phyloP scores from a whole-genome alignment of 495 filamentous ascomycete species.

The Talaromyces borbonicus region DNA sequence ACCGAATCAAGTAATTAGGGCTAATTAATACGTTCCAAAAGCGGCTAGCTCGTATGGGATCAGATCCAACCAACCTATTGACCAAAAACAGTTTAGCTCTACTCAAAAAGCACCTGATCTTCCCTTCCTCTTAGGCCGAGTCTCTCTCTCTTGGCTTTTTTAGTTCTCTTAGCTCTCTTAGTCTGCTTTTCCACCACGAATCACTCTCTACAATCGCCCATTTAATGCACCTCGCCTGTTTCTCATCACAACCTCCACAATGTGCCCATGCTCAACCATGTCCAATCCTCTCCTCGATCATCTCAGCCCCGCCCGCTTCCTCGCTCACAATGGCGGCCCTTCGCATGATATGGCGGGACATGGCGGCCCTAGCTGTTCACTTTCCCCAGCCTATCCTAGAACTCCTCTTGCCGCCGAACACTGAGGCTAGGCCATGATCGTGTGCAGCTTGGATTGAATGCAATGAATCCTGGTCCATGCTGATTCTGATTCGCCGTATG shows the following conservation, averaged over 20 bases:
- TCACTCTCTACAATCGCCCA: conserved; percentile 5
- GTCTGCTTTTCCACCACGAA: neutral
- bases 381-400: conserved; percentile 2
- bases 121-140: too few relatives aligned
- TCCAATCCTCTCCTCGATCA: neutral
- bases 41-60: neutral
- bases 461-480: conserved; percentile 5
- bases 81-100: too few relatives aligned
- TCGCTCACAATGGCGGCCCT: neutral
- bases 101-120: too few relatives aligned
- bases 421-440: neutral
- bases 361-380: neutral
- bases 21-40: conserved; percentile 1
- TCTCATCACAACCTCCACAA: conserved; percentile 11
- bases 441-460: neutral
- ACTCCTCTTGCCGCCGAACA: conserved; percentile 1
- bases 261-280: neutral
- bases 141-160: too few relatives aligned
- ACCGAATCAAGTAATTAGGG: neutral
- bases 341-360: too few relatives aligned
- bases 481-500: conserved; percentile 1
- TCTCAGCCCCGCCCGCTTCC: neutral
- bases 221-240: conserved; percentile 15
- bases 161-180: neutral
- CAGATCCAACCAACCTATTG: too few relatives aligned